A percentile compares a stretch with the other conserved stretches of the same genome.
Conservation (phyloP, 2,329 filamentous ascomycete genomes). For the Myriosclerotinia duriaeana region DNA sequence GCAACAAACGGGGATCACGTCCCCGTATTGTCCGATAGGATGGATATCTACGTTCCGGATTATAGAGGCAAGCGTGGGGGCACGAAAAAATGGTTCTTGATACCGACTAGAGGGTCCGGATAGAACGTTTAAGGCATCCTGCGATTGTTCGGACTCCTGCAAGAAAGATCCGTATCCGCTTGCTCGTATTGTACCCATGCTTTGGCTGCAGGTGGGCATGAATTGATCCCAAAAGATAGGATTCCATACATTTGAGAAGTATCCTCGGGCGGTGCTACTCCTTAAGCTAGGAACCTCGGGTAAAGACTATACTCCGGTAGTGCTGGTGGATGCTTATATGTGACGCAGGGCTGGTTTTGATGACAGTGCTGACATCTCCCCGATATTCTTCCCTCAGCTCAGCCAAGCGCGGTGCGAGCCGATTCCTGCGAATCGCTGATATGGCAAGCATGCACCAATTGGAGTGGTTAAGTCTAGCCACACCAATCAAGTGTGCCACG, state of each 20-base stretch:
- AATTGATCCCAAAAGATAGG: neutral
- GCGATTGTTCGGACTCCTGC: neutral
- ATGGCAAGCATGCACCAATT: slow-evolving; percentile 14
- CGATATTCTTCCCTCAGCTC: slow-evolving; percentile 2
- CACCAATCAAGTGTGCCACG: neutral
- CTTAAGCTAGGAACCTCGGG: neutral
- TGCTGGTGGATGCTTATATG: neutral
- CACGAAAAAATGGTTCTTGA: neutral
- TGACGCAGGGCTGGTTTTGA: slow-evolving; percentile 9
- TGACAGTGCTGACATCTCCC: neutral
- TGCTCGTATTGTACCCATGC: neutral
- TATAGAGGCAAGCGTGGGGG: neutral
- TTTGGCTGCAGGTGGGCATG: neutral
- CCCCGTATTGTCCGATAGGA: neutral
- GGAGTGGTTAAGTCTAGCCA: neutral
- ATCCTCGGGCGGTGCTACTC: neutral
- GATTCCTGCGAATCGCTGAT: neutral
- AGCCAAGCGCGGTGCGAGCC: slow-evolving; percentile 14
- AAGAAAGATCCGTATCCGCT: neutral
- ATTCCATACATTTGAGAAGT: slow-evolving; percentile 3
- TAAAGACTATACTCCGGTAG: neutral
- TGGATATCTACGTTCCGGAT: slow-evolving; percentile 1
- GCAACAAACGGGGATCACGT: neutral
- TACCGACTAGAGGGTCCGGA: neutral
- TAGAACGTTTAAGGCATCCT: neutral